Base-by-base conservation (phyloP, 2,329 filamentous ascomycete genomes). In the Bipolaris cookei region DNA sequence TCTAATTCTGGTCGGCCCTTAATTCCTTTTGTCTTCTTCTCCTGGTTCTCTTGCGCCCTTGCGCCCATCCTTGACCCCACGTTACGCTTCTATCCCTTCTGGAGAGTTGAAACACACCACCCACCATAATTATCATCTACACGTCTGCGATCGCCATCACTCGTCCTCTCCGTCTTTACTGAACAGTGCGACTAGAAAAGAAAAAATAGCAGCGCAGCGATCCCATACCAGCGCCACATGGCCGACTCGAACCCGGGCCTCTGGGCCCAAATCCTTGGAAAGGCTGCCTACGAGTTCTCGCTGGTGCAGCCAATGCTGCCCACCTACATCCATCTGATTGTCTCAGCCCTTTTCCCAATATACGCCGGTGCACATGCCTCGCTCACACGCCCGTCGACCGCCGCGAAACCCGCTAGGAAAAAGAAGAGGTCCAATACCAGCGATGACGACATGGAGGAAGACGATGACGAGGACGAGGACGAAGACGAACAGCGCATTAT, bases 311-410 rank as follows among this genome's bases (percentile, higher is more conserved):
- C 76, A 2, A 69, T 76, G 66, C 63, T 88, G 25, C 83, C 83
- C 13, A 86, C 84, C 10, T 84, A 88, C 66, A 67, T 81, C 0
- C 88, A 90, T 72, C 79, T 90, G 11, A 78, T 90, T 51, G 70
- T 88, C 58, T 88, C 90, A 25, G 89, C 92, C 13, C 77, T 97
- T 14, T 87, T 90, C 61, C 91, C 92, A 51, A 96, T 97, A 71
- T 95, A 90, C 77, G 83, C 91, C 4, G 91, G 90, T 45, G 87
- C 92, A 7, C 90, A 97, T 75, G 91, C 90, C n/a, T 90, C 93
- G 1, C 84, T 98, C 18, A 88, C 89, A 13, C 86, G 92, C 16
- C 94, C 94, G 0, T 87, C 90, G 0, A 96, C 93, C 1, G 93
- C 94, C 1, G 88, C 83, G 10, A 84, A 84, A 67, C 83, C 86